Base-by-base conservation (phyloP, 306 rosid species). In the Trichosanthes cucumerina region DNA sequence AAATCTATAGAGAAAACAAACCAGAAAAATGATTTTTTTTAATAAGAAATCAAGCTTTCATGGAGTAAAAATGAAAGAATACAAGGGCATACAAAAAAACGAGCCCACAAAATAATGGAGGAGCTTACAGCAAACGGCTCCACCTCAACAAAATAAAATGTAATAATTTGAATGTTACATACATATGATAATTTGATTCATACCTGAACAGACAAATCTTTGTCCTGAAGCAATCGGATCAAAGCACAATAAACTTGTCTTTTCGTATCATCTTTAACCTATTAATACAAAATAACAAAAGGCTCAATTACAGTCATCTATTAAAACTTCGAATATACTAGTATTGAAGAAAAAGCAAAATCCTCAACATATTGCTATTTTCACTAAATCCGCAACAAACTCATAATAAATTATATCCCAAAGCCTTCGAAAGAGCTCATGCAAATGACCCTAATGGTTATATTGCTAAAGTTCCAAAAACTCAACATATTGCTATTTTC, bases 211-310 rank as follows among this genome's bases (percentile, higher is more conserved):
- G 96, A 85, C 62, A 92, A 87, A 82, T 94, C 93, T 64, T 85
- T 94, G 77, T 87, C 95, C 87, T 90, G 97, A 82, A 94, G 83
- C 87, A 94, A 82, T 78, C 84, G 90, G 91, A 94, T 88, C 82
- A 94, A 85, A 83, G 90, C 91, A 90, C 95, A 94, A 80, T 94
- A 94, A 9, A 94, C 98, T 84, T 90, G 91, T 79, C 98, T 88
- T 87, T 86, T 92, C 10, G 91, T 94, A 81, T 92, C 97, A 73
- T 94, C 97, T 86, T 94, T 90, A 80, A 94, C 54, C 98, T 94
- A 83, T 69, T 72, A 84, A 89, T 57, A 78, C 82, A 86, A 54
- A 26, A 60, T 24, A 71, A 71, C n/a, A 46, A 71, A 24, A 46
- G 76, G 21, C 76, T 46, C 58, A 24, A 46, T 24, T 24, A 24